Percentiles rank a stretch among this genome's conserved stretches.
Conservation (phyloP, 768 basidiomycete genomes). For the Amanita phalloides region DNA sequence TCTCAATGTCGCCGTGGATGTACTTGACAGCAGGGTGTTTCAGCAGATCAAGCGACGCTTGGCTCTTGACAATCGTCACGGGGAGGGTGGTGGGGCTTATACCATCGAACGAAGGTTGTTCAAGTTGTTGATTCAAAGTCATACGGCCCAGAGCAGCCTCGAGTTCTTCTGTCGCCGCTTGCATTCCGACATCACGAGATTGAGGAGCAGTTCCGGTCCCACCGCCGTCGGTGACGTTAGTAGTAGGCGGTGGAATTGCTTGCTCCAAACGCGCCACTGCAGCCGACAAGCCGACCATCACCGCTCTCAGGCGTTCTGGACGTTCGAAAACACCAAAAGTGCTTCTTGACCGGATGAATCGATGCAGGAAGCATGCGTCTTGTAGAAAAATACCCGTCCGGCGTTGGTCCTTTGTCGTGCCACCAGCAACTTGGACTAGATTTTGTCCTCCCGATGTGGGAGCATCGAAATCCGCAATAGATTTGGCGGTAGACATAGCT, state of each 20-base stretch:
- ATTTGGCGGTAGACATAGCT: too few species aligned
- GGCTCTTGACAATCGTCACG: slow-evolving; percentile 40
- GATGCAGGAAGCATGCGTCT: slow-evolving; percentile 63
- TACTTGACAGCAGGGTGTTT: slow-evolving; percentile 59
- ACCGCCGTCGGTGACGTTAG: background rate
- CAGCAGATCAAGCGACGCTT: slow-evolving; percentile 43
- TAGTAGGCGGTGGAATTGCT: background rate
- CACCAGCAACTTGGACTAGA: background rate
- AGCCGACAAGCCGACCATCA: slow-evolving; percentile 51
- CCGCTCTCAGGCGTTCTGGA: slow-evolving; percentile 80
- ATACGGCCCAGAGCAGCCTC: slow-evolving; percentile 35
- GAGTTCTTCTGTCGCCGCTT: slow-evolving; percentile 21
- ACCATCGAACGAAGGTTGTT: background rate
- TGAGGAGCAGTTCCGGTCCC: background rate
- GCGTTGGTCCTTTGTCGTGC: background rate
- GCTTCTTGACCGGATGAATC: slow-evolving; percentile 70
- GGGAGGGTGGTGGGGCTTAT: slow-evolving; percentile 12
- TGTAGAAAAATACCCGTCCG: slow-evolving; percentile 38
- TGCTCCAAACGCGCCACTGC: background rate
- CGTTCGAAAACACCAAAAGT: slow-evolving; percentile 77
- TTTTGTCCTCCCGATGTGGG: background rate
- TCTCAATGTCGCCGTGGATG: slow-evolving; percentile 60
- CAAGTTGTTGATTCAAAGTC: slow-evolving; percentile 17
- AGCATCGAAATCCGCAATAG: background rate
- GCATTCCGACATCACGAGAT: slow-evolving; percentile 11